phyloP scores from a whole-genome alignment of 2,329 filamentous ascomycete species.

The Zasmidium cellare region DNA sequence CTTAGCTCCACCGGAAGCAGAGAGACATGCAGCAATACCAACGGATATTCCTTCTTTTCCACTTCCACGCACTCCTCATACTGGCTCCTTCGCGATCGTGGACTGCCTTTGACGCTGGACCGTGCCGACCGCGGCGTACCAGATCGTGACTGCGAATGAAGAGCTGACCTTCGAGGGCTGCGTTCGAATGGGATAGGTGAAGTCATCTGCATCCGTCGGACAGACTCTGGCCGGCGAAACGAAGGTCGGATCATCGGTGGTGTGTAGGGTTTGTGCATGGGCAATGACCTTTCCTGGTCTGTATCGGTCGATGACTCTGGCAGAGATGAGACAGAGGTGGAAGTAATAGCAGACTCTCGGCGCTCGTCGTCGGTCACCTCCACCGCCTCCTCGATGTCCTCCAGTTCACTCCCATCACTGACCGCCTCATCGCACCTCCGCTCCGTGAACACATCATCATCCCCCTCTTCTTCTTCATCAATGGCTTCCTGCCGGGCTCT shows the following conservation, averaged over 20 bases:
- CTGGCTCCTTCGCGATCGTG: conserved; percentile 35
- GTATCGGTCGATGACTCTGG: conserved; percentile 32
- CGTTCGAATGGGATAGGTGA: conserved; percentile 61
- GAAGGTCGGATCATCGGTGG: conserved; percentile 62
- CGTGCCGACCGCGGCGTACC: conserved; percentile 43
- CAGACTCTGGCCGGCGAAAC: conserved; percentile 69
- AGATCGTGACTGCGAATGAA: conserved; percentile 45
- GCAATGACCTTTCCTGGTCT: conserved; percentile 23
- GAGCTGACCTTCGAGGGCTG: conserved; percentile 38
- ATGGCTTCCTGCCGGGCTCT: neutral
- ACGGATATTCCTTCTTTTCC: conserved; percentile 47
- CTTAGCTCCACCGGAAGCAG: conserved; percentile 68
- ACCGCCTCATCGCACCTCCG: neutral
- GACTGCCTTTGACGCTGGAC: conserved; percentile 52
- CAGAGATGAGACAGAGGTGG: conserved; percentile 34
- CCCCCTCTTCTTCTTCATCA: too few relatives aligned
- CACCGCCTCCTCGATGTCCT: conserved; percentile 4
- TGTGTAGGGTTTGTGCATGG: conserved; percentile 46
- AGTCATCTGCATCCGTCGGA: conserved; percentile 71
- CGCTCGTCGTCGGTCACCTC: conserved; percentile 12
- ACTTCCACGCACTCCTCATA: conserved; percentile 13
- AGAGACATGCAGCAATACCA: conserved; percentile 77
- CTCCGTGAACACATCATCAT: neutral
- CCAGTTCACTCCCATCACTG: neutral
- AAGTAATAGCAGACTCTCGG: conserved; percentile 30